Evolutionary conservation across 2,329 filamentous ascomycete genomes (phyloP).

Genomic region (Colletotrichum graminicola): DNA sequence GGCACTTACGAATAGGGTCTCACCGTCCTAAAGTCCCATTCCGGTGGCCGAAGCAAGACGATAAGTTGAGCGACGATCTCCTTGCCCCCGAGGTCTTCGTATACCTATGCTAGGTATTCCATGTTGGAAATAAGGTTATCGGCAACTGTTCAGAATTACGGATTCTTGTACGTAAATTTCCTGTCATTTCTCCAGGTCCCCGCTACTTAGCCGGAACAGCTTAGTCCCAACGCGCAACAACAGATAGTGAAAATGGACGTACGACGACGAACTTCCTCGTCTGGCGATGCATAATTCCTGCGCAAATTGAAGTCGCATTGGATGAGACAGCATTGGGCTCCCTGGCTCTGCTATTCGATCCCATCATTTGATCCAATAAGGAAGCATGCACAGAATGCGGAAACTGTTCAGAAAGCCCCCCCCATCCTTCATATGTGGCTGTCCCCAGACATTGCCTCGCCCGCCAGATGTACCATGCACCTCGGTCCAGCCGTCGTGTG

Average conservation of each 20-base stretch:
- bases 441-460: slow-evolving; percentile 4
- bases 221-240: slow-evolving; percentile 5
- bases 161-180: slow-evolving; percentile 35
- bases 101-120: not conserved
- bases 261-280: not conserved
- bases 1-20: too few species aligned
- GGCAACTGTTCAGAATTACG: not conserved
- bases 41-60: not conserved
- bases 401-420: slow-evolving; percentile 7
- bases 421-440: slow-evolving; percentile 29
- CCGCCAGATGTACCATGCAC: not conserved
- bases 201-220: not conserved
- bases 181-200: slow-evolving; percentile 26
- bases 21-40: not conserved
- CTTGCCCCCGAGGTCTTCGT: not conserved
- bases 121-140: slow-evolving; percentile 34
- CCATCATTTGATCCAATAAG: not conserved
- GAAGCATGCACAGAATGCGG: not conserved
- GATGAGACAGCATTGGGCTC: not conserved
- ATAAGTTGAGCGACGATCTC: too few species aligned
- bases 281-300: not conserved
- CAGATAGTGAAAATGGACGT: slow-evolving; percentile 1
- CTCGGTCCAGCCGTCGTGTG: slow-evolving; percentile 9
- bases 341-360: not conserved
- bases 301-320: slow-evolving; percentile 4